Percentiles rank a stretch among this genome's conserved stretches.
Evolutionary conservation across 108 stramenopile species (phyloP).

Genomic region (Cyclotella choctawhatcheeana): DNA sequence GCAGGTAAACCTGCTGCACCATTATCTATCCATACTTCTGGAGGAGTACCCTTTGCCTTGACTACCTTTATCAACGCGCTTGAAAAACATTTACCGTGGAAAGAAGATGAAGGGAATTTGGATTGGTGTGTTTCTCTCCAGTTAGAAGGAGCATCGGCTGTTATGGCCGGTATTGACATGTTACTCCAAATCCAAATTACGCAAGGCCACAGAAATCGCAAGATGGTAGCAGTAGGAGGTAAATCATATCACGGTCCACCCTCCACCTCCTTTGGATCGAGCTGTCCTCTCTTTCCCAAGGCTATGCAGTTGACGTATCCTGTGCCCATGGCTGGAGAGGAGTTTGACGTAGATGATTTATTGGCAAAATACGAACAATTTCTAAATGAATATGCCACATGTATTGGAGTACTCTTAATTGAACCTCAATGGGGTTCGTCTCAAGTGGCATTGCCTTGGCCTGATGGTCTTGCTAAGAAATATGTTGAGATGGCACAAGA

Average conservation of each 20-base stretch:
- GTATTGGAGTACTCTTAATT: slow-evolving; percentile 58
- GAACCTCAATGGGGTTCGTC: slow-evolving; percentile 72
- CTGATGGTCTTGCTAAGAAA: slow-evolving; percentile 43
- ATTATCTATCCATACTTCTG: slow-evolving; percentile 61
- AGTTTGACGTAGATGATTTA: slow-evolving; percentile 33
- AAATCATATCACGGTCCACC: slow-evolving; percentile 70
- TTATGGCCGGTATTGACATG: slow-evolving; percentile 65
- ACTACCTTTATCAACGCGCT: slow-evolving; percentile 49
- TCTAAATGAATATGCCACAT: slow-evolving; percentile 43
- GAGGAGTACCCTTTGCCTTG: slow-evolving; percentile 51
- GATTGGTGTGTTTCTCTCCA: slow-evolving; percentile 72
- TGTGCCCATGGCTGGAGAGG: slow-evolving; percentile 53
- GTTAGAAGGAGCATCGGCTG: slow-evolving; percentile 64
- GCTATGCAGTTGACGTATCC: slow-evolving; percentile 56
- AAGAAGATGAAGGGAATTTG: slow-evolving; percentile 1
- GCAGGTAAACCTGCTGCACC: slow-evolving; percentile 47
- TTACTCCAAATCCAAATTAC: slow-evolving; percentile 44
- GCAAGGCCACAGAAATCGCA: slow-evolving; percentile 30
- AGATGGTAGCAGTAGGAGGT: slow-evolving; percentile 56
- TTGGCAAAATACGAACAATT: slow-evolving; percentile 37
- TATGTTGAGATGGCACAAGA: slow-evolving; percentile 52
- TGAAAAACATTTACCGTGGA: slow-evolving; percentile 55
- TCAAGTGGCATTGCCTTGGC: slow-evolving; percentile 60
- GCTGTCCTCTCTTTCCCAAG: slow-evolving; percentile 51
- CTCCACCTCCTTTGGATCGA: slow-evolving; percentile 61